These are phyloP conservation scores for Scheffersomyces spartinae DNA, from an alignment of 805 yeast species.

Conservation along the genomic window DNA sequence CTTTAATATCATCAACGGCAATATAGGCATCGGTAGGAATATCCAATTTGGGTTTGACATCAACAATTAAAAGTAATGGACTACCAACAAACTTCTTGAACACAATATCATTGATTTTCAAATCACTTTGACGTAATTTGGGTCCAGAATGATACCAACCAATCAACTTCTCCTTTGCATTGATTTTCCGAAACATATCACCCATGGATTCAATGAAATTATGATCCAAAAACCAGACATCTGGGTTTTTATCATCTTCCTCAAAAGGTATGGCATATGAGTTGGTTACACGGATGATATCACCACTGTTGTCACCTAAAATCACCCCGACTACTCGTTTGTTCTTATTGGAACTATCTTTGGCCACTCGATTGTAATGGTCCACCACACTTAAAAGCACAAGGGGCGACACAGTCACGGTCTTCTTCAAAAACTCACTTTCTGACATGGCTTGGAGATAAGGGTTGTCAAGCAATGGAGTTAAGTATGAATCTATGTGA, in stretches of 20 bases:
- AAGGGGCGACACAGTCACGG: slow-evolving; percentile 89
- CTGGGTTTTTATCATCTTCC: slow-evolving; percentile 85
- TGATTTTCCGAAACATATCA: slow-evolving; percentile 95
- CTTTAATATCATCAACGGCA: slow-evolving; percentile 90
- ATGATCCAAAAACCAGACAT: slow-evolving; percentile 95
- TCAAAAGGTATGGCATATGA: slow-evolving; percentile 97
- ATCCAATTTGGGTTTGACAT: slow-evolving; percentile 81
- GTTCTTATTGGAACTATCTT: slow-evolving; percentile 42
- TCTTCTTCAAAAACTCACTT: slow-evolving; percentile 30
- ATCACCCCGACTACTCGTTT: slow-evolving; percentile 92
- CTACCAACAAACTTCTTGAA: slow-evolving; percentile 74
- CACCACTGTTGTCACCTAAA: slow-evolving; percentile 62
- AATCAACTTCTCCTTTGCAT: slow-evolving; percentile 88
- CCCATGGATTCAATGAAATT: slow-evolving; percentile 93
- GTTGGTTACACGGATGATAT: slow-evolving; percentile 66
- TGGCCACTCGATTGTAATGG: slow-evolving; percentile 82
- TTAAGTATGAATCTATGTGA: slow-evolving; percentile 4
- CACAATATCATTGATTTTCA: slow-evolving; percentile 75
- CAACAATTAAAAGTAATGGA: slow-evolving; percentile 82
- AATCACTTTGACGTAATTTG: slow-evolving; percentile 74
- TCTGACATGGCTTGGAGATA: slow-evolving; percentile 11
- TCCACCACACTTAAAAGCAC: slow-evolving; percentile 91
- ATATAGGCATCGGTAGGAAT: slow-evolving; percentile 93
- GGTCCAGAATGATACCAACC: slow-evolving; percentile 99
- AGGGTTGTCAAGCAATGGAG: slow-evolving; percentile 6